These are phyloP conservation scores for Chlamydomonas sp. DNA, from an alignment of 139 green algal genomes.

Conservation along the genomic window DNA sequence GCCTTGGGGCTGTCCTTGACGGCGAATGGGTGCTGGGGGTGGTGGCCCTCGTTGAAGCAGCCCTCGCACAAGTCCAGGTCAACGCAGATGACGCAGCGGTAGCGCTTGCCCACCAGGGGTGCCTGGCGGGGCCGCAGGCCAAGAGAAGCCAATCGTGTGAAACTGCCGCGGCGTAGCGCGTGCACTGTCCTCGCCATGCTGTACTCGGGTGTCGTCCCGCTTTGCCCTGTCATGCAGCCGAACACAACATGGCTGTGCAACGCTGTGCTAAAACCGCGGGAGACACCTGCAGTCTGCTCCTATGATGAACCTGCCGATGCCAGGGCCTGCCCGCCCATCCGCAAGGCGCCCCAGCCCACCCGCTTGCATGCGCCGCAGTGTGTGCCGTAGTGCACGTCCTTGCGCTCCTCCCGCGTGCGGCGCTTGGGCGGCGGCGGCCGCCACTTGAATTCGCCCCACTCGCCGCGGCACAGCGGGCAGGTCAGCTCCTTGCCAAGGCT, in stretches of 20 bases:
- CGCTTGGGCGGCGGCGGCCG: constrained; percentile 40
- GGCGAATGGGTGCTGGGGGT: constrained; percentile 59
- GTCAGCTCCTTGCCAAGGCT: constrained; percentile 60
- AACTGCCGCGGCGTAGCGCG: too few species aligned
- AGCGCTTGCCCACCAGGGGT: constrained; percentile 56
- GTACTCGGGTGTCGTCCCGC: too few species aligned
- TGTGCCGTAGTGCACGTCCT: constrained; percentile 47
- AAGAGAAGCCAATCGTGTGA: neutral
- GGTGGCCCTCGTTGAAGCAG: constrained; percentile 58
- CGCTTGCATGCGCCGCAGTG: constrained; percentile 49
- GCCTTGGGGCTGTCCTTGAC: constrained; percentile 47
- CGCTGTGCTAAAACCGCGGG: too few species aligned
- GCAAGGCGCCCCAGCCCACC: neutral
- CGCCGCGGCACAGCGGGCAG: constrained; percentile 68
- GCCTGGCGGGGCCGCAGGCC: constrained; percentile 8
- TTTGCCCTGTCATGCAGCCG: neutral
- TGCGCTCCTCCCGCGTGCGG: constrained; percentile 1
- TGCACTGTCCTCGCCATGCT: too few species aligned
- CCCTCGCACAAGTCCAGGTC: constrained; percentile 57
- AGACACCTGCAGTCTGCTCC: neutral
- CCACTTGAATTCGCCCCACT: constrained; percentile 74
- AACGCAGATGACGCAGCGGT: constrained; percentile 60
- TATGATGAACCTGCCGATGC: too few species aligned
- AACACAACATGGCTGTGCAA: neutral
- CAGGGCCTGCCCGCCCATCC: too few species aligned